These are phyloP conservation scores for Strobilomyces dryophilus DNA, from an alignment of 768 basidiomycete species.

Conservation along the genomic window DNA sequence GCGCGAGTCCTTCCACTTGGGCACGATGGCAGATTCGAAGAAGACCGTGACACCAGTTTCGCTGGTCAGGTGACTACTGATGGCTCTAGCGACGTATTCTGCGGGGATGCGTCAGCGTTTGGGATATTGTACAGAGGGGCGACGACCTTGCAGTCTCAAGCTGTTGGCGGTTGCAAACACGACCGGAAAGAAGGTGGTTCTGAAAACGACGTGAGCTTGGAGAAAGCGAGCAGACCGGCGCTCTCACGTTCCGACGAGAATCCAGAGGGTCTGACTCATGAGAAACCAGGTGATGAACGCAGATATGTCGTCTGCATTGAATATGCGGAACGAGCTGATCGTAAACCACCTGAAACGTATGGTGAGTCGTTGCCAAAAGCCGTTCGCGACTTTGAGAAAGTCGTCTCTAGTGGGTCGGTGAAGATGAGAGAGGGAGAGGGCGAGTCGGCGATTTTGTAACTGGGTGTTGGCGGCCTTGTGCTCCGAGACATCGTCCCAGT, in stretches of 20 bases:
- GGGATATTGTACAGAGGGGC: not conserved
- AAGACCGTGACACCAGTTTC: conserved; percentile 93
- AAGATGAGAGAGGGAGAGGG: conserved; percentile 69
- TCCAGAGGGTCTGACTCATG: conserved; percentile 94
- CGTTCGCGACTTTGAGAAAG: conserved; percentile 77
- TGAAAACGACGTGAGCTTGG: conserved; percentile 24
- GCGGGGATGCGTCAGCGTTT: conserved; percentile 10
- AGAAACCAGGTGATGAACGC: conserved; percentile 96
- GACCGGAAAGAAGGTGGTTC: conserved; percentile 95
- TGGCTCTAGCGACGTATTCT: conserved; percentile 82
- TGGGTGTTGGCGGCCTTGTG: too few relatives aligned
- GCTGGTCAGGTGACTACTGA: conserved; percentile 90
- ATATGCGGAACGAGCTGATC: conserved; percentile 89
- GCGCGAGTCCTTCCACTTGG: conserved; percentile 94
- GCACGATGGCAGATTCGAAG: conserved; percentile 97
- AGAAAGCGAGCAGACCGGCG: not conserved
- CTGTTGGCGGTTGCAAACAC: conserved; percentile 88
- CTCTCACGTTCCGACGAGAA: conserved; percentile 71
- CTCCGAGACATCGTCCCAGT: too few relatives aligned
- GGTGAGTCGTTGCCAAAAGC: conserved; percentile 85
- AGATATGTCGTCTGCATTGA: conserved; percentile 95
- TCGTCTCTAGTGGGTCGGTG: conserved; percentile 86
- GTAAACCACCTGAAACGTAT: conserved; percentile 98
- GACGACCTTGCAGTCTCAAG: conserved; percentile 73
- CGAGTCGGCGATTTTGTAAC: conserved; percentile 63